phyloP scores from a whole-genome alignment of 441 rosid species.

The Cnidoscolus chayamansa region DNA sequence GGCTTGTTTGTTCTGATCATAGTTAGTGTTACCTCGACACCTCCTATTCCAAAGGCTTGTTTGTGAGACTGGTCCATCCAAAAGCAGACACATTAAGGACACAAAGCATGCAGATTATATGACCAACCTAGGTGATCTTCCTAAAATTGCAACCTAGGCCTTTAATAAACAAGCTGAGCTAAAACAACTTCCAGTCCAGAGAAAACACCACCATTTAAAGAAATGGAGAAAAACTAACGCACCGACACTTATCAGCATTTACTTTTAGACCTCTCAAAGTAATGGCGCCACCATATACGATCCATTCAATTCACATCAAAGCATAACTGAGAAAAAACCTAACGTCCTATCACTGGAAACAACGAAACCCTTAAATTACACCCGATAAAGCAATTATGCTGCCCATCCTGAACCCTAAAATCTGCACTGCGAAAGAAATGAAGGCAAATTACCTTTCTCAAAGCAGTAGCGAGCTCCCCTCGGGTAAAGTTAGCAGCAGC shows the following conservation, averaged over 20 bases:
- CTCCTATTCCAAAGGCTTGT: not conserved
- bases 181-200: not conserved
- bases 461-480: conserved; percentile 91
- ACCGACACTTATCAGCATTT: not conserved
- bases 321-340: not conserved
- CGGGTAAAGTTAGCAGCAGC: conserved; percentile 91
- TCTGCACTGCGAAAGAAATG: not conserved
- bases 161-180: not conserved
- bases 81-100: not conserved
- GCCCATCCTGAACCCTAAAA: conserved; percentile 9
- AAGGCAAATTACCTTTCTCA: conserved; percentile 61
- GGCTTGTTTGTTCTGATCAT: no score
- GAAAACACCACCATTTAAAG: not conserved
- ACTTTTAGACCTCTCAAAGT: not conserved
- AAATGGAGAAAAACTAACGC: not conserved
- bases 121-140: no score
- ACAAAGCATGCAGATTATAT: no score
- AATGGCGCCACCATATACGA: not conserved
- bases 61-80: not conserved
- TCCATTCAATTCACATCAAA: not conserved
- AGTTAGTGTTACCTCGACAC: not conserved
- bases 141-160: not conserved
- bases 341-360: no score
- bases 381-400: not conserved
- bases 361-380: not conserved